Evolutionary conservation across 192 early-diverging fungal genomes (phyloP).

Genomic region (Mortierella antarctica): DNA sequence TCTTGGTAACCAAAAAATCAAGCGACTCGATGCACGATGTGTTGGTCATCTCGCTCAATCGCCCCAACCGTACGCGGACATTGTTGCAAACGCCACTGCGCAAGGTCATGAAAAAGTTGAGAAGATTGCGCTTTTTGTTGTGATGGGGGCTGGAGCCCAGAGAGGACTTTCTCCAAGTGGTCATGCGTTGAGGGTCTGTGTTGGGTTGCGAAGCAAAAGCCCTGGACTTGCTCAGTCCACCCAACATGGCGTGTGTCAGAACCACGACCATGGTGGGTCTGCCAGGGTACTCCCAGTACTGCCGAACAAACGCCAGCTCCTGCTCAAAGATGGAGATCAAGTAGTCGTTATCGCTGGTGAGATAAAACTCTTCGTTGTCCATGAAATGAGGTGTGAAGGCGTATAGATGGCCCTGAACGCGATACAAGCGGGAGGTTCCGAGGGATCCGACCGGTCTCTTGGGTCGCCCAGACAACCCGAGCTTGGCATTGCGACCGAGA

Average conservation of each 20-base stretch:
- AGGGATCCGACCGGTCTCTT: conserved; percentile 82
- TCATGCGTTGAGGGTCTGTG: conserved; percentile 14
- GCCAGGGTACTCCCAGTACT: conserved; percentile 77
- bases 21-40: conserved; percentile 82
- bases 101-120: conserved; percentile 89
- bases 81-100: conserved; percentile 72
- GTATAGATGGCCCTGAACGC: conserved; percentile 84
- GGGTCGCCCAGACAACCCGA: conserved; percentile 81
- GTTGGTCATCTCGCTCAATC: conserved; percentile 79
- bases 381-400: conserved; percentile 90
- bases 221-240: conserved; percentile 57
- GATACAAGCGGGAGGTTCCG: conserved; percentile 82
- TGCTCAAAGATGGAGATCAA: conserved; percentile 81
- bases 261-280: conserved; percentile 83
- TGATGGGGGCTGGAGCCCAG: conserved; percentile 30
- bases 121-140: conserved; percentile 68
- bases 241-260: conserved; percentile 85
- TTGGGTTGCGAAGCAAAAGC: conserved; percentile 44
- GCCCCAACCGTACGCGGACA: conserved; percentile 78
- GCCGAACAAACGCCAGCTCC: conserved; percentile 78
- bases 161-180: conserved; percentile 25
- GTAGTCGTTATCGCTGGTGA: conserved; percentile 86
- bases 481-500: conserved; percentile 80
- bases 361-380: conserved; percentile 88
- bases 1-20: conserved; percentile 81